A percentile compares a stretch with the other conserved stretches of the same genome.
These are phyloP conservation scores for Lachnellula willkommii DNA, from an alignment of 2,329 filamentous ascomycete genomes.

Conservation along the genomic window DNA sequence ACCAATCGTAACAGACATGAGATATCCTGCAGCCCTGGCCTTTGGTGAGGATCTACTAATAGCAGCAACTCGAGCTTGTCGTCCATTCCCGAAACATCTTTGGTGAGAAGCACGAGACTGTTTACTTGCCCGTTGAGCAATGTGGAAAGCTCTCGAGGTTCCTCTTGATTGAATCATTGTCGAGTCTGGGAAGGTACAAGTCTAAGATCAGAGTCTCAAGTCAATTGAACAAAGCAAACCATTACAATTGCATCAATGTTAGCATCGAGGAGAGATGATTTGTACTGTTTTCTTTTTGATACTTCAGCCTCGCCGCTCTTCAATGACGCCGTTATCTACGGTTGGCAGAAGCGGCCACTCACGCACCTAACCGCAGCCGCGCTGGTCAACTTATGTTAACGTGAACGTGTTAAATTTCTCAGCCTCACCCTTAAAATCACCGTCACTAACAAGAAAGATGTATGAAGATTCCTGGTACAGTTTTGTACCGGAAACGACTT, in stretches of 20 bases:
- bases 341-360: not conserved
- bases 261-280: no score
- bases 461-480: slow-evolving; percentile 84
- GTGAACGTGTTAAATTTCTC: slow-evolving; percentile 5
- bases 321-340: slow-evolving; percentile 10
- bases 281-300: no score
- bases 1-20: slow-evolving; percentile 21
- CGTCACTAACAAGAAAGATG: slow-evolving; percentile 44
- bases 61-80: slow-evolving; percentile 13
- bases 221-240: not conserved
- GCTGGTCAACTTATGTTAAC: not conserved
- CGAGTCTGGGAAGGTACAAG: not conserved
- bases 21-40: slow-evolving; percentile 13
- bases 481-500: slow-evolving; percentile 59
- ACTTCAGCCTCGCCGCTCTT: slow-evolving; percentile 17
- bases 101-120: slow-evolving; percentile 10
- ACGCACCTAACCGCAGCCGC: not conserved
- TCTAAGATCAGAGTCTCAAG: not conserved
- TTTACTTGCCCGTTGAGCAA: slow-evolving; percentile 14
- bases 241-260: not conserved
- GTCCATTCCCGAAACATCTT: slow-evolving; percentile 19
- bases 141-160: slow-evolving; percentile 8
- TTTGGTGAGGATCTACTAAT: slow-evolving; percentile 8
- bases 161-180: slow-evolving; percentile 23
- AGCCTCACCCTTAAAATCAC: slow-evolving; percentile 6